phyloP scores from a whole-genome alignment of 345 rosid species.

The Eutrema japonicum region DNA sequence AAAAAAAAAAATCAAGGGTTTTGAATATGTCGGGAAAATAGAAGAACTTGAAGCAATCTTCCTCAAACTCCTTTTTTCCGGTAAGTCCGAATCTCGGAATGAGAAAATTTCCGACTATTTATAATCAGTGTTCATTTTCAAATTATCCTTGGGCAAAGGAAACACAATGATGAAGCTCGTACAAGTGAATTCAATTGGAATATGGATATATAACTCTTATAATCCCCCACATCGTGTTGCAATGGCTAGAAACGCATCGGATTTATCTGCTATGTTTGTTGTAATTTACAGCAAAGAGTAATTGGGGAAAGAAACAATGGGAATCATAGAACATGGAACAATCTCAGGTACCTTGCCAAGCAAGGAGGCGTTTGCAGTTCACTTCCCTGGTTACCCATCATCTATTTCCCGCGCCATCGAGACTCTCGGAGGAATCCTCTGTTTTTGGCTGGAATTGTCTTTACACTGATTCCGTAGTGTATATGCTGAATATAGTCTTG shows the following conservation, averaged over 20 bases:
- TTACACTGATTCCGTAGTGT: not conserved
- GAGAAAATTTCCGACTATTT: not conserved
- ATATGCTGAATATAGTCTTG: not conserved
- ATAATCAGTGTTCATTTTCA: not conserved
- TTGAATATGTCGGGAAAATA: slow-evolving; percentile 37
- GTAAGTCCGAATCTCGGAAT: slow-evolving; percentile 19
- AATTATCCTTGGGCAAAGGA: not conserved
- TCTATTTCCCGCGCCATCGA: slow-evolving; percentile 70
- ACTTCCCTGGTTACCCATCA: slow-evolving; percentile 88
- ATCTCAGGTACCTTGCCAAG: slow-evolving; percentile 71
- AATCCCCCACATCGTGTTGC: not conserved
- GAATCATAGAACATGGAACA: slow-evolving; percentile 66
- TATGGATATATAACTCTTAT: not conserved
- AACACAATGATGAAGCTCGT: slow-evolving; percentile 9
- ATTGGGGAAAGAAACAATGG: slow-evolving; percentile 48
- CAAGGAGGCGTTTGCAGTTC: slow-evolving; percentile 65
- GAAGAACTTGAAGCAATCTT: slow-evolving; percentile 11
- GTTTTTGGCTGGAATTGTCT: not conserved
- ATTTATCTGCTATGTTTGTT: slow-evolving; percentile 15
- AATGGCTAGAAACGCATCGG: not conserved
- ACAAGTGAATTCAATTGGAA: not conserved
- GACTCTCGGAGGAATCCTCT: slow-evolving; percentile 71
- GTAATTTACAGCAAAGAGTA: slow-evolving; percentile 2
- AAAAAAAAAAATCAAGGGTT: slow-evolving; percentile 12
- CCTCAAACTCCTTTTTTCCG: slow-evolving; percentile 4